phyloP scores from a whole-genome alignment of 2,329 filamentous ascomycete genomes.

The Lasiodiplodia citricola region DNA sequence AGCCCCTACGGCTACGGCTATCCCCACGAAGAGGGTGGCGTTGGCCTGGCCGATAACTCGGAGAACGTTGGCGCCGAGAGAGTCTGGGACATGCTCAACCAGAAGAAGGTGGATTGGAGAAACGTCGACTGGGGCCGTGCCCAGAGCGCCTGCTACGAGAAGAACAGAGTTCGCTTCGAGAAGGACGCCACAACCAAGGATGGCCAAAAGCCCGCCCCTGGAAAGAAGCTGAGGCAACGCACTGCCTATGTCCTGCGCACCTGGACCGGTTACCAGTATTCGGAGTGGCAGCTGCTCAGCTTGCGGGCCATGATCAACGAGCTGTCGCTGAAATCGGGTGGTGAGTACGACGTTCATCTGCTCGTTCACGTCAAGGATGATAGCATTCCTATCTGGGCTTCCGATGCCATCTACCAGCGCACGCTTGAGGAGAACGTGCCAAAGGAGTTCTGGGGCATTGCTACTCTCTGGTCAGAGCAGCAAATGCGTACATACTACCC shows the following conservation, averaged over 20 bases:
- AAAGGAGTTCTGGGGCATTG: slow-evolving; percentile 84
- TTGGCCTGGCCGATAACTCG: slow-evolving; percentile 54
- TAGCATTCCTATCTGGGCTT: slow-evolving; percentile 77
- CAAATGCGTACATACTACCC: slow-evolving; percentile 93
- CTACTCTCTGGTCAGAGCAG: slow-evolving; percentile 90
- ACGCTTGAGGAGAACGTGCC: slow-evolving; percentile 74
- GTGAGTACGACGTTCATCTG: slow-evolving; percentile 85
- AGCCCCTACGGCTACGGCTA: slow-evolving; percentile 59
- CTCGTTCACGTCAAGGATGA: slow-evolving; percentile 84
- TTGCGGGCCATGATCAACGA: slow-evolving; percentile 85
- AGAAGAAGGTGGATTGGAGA: slow-evolving; percentile 53
- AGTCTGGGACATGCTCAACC: slow-evolving; percentile 65
- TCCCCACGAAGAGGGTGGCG: slow-evolving; percentile 50
- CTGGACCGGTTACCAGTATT: slow-evolving; percentile 83
- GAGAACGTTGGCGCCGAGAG: slow-evolving; percentile 51
- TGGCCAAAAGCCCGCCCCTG: slow-evolving; percentile 32
- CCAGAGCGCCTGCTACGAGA: slow-evolving; percentile 54
- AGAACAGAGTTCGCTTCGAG: slow-evolving; percentile 55
- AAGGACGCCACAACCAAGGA: slow-evolving; percentile 38
- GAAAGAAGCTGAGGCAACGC: slow-evolving; percentile 56
- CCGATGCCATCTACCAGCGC: slow-evolving; percentile 69
- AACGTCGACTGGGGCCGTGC: slow-evolving; percentile 56
- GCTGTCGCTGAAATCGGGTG: slow-evolving; percentile 78
- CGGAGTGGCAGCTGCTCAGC: slow-evolving; percentile 78
- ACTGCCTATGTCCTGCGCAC: slow-evolving; percentile 85